Conservation (phyloP, 2,329 filamentous ascomycete species). For the Colletotrichum sp. region DNA sequence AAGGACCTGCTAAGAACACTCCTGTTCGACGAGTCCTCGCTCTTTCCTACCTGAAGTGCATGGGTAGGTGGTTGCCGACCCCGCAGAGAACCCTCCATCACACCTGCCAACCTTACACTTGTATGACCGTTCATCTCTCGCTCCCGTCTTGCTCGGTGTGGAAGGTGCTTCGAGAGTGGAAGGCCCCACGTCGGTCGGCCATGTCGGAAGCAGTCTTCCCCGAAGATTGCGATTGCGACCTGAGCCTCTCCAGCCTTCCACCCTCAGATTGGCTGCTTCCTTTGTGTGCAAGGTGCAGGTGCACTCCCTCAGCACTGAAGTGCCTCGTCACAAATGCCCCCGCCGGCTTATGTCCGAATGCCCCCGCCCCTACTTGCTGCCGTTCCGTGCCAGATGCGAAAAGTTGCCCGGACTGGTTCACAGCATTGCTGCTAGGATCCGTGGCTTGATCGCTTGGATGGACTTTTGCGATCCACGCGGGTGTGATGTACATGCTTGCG, state of each 20-base stretch:
- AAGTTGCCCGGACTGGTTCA: too few relatives aligned
- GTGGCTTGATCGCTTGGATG: too few relatives aligned
- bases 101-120: background rate
- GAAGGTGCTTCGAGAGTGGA: background rate
- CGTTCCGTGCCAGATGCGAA: too few relatives aligned
- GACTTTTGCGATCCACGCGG: too few relatives aligned
- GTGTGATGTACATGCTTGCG: too few relatives aligned
- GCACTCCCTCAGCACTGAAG: too few relatives aligned
- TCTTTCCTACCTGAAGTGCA: background rate
- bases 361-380: too few relatives aligned
- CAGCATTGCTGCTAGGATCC: background rate
- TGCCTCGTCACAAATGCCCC: background rate
- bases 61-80: background rate
- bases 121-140: background rate
- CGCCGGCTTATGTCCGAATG: too few relatives aligned
- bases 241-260: too few relatives aligned
- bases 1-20: fast-evolving
- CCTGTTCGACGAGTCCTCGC: background rate
- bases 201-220: background rate
- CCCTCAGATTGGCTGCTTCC: too few relatives aligned
- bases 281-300: too few relatives aligned
- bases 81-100: background rate
- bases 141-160: background rate
- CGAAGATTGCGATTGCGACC: too few relatives aligned
- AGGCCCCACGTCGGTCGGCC: background rate